Base-by-base conservation (phyloP, 1,284 basidiomycete genomes). In the Ganoderma leucocontextum region DNA sequence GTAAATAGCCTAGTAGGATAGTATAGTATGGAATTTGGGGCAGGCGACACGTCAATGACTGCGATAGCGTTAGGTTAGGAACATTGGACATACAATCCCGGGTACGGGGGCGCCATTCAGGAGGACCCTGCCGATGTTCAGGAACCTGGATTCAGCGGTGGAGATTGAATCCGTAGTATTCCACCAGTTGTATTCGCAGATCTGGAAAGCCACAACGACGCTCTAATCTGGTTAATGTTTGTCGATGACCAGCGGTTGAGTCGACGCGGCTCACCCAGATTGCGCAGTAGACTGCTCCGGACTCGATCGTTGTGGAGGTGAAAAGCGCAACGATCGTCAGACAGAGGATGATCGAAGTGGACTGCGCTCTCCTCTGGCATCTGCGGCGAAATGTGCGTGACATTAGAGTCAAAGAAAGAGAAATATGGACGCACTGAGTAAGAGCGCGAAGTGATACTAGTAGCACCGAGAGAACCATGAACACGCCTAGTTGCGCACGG, bases 181-280 rank as follows among this genome's bases (percentile, higher is more conserved):
- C 17, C n/a, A 8, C 19, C 35, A 17, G 3, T 15, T n/a, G n/a
- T 38, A 42, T 42, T 42, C 15, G 19, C n/a, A 17, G 58, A 59
- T 4, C n/a, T 39, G 19, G 38, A 36, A 39, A 5, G 58, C 58
- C 3, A 59, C 35, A 38, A 59, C 17, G n/a, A 41, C 12, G 19
- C 6, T 3, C 58, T 59, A 22, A 49, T 12, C n/a, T n/a, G n/a
- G n/a, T n/a, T n/a, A n/a, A n/a, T 19, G 19, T n/a, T n/a, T 47
- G 25, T 17, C 15, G 9, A 42, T 2, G 17, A 19, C n/a, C n/a
- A n/a, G n/a, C n/a, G n/a, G n/a, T n/a, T n/a, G n/a, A n/a, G n/a
- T n/a, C n/a, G n/a, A n/a, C n/a, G n/a, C n/a, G 36, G 25, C 60
- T 29, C 33, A 49, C 60, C 60, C 42, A 62, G 7, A 62, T 2